phyloP scores from a whole-genome alignment of 129 eudicot species.

The Helianthus tuberosus region DNA sequence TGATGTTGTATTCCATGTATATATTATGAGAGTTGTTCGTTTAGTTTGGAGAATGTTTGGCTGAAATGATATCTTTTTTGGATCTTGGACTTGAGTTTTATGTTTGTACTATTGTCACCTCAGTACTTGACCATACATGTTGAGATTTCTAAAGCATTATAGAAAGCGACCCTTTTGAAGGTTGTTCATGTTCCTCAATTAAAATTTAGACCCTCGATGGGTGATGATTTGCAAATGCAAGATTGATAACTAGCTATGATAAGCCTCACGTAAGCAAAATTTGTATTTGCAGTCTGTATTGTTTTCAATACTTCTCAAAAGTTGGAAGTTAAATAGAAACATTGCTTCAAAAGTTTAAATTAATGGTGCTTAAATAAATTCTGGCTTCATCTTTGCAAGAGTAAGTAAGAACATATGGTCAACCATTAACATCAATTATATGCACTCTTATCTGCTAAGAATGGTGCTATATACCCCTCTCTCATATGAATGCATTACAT shows the following conservation, averaged over 20 bases:
- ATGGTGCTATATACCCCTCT: not conserved
- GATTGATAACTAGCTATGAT: not conserved
- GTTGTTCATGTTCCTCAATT: not conserved
- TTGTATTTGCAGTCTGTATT: not conserved
- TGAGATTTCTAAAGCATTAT: not conserved
- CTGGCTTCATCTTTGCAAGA: conserved; percentile 2
- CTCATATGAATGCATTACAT: not conserved
- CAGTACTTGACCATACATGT: not conserved
- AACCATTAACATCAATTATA: not conserved
- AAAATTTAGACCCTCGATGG: not conserved
- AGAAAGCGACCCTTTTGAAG: conserved; percentile 1
- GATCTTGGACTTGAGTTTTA: conserved; percentile 2
- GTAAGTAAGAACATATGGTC: not conserved
- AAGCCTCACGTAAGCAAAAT: conserved; percentile 4
- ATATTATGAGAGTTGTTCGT: not conserved
- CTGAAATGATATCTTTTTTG: not conserved
- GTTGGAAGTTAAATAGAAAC: not conserved
- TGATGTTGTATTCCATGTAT: not conserved
- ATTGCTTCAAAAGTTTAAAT: not conserved
- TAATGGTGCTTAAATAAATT: not conserved
- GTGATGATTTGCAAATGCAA: conserved; percentile 1
- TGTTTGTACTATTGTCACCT: not conserved
- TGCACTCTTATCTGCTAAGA: not conserved
- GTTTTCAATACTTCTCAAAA: not conserved
- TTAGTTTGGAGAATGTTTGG: not conserved